These are phyloP conservation scores for Cryphonectria carpinicola DNA, from an alignment of 2,329 filamentous ascomycete species.

Conservation along the genomic window DNA sequence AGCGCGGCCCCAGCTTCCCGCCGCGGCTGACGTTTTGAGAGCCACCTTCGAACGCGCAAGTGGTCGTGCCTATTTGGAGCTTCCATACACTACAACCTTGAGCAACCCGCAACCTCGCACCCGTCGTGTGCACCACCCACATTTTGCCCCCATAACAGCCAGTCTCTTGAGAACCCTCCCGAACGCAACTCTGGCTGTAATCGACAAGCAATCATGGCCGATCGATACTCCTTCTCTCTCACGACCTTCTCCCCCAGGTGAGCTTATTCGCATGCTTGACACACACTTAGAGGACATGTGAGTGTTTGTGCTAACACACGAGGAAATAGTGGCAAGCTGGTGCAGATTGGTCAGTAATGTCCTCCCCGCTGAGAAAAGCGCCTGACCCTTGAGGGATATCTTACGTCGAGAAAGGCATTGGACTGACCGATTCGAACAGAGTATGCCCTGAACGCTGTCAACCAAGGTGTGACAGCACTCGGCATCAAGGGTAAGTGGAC, in stretches of 20 bases:
- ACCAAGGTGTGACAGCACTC: conserved; percentile 97
- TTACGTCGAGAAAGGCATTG: not conserved
- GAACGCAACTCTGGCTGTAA: not conserved
- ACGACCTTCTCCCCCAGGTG: conserved; percentile 99
- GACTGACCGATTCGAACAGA: conserved; percentile 58
- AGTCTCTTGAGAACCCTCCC: not conserved
- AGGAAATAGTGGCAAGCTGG: conserved; percentile 84
- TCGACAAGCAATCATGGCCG: conserved; percentile 70
- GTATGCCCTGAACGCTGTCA: conserved; percentile 98
- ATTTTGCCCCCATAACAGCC: not conserved
- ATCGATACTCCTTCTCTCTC: conserved; percentile 98
- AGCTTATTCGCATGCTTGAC: conserved; percentile 40
- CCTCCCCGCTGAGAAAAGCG: conserved; percentile 44
- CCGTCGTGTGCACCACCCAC: not conserved
- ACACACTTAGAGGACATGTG: conserved; percentile 9
- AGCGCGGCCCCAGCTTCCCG: not conserved
- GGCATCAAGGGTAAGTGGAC: conserved; percentile 85
- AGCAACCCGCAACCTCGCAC: conserved; percentile 7
- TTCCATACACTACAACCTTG: conserved; percentile 14
- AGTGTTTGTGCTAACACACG: conserved; percentile 33
- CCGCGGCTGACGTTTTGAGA: conserved; percentile 12
- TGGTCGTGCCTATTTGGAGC: conserved; percentile 13
- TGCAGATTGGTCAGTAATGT: conserved; percentile 78
- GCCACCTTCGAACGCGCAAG: conserved; percentile 17
- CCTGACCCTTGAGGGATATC: conserved; percentile 10